These are phyloP conservation scores for Cladosporium halotolerans DNA, from an alignment of 2,329 filamentous ascomycete species.

Conservation along the genomic window DNA sequence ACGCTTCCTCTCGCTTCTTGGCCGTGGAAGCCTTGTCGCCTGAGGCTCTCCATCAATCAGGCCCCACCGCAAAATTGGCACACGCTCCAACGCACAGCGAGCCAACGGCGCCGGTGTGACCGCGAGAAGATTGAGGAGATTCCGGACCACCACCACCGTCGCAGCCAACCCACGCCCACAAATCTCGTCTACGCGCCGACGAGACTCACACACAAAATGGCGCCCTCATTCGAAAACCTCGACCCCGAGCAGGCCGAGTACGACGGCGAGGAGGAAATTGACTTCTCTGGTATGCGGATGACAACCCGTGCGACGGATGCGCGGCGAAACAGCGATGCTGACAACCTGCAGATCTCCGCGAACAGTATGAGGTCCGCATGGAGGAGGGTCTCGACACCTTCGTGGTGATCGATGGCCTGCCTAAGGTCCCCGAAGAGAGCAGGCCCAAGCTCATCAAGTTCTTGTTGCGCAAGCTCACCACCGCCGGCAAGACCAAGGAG, in stretches of 20 bases:
- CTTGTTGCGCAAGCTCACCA: constrained; percentile 84
- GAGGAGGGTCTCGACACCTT: constrained; percentile 96
- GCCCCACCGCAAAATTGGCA: constrained; percentile 8
- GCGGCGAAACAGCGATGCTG: constrained; percentile 11
- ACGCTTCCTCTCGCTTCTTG: too few relatives aligned
- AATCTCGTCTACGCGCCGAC: constrained; percentile 12
- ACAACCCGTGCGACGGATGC: neutral
- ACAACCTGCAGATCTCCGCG: constrained; percentile 62
- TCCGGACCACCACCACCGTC: neutral
- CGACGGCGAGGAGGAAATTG: constrained; percentile 87
- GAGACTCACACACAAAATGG: constrained; percentile 57
- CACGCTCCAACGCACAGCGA: neutral
- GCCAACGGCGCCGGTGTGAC: neutral
- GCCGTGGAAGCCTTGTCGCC: too few relatives aligned
- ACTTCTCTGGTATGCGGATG: constrained; percentile 61
- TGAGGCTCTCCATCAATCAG: too few relatives aligned
- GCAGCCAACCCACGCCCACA: neutral
- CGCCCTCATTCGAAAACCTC: constrained; percentile 86
- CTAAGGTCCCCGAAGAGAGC: constrained; percentile 80
- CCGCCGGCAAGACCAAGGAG: constrained; percentile 76
- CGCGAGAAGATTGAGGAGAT: neutral
- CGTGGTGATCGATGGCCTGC: constrained; percentile 90
- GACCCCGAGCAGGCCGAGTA: constrained; percentile 75
- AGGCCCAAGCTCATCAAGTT: constrained; percentile 95
- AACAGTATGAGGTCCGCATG: constrained; percentile 91